phyloP scores from a whole-genome alignment of 2,329 filamentous ascomycete genomes.

The Beauveria rudraprayagi region DNA sequence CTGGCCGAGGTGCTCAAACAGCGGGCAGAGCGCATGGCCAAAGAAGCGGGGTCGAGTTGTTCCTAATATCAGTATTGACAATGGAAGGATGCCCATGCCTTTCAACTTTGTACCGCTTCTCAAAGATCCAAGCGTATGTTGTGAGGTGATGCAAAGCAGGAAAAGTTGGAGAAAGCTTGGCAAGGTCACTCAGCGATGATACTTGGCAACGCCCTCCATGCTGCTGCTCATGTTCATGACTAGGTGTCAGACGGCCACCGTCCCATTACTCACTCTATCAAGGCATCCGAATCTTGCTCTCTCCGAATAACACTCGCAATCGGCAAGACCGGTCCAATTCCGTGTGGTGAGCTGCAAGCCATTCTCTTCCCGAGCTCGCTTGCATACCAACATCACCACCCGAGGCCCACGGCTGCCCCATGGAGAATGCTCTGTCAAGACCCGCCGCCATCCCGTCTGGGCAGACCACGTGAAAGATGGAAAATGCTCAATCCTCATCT shows the following conservation, averaged over 20 bases:
- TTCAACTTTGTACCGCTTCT: too few relatives aligned
- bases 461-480: not conserved
- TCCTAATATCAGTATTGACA: too few relatives aligned
- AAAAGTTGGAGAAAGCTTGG: not conserved
- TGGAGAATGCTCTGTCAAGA: too few relatives aligned
- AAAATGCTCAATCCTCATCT: not conserved
- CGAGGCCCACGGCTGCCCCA: not conserved
- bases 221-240: not conserved
- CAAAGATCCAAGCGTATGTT: not conserved
- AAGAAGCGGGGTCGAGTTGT: not conserved
- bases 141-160: not conserved
- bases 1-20: not conserved
- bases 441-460: not conserved
- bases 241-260: not conserved
- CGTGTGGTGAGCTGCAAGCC: not conserved
- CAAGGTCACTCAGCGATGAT: not conserved
- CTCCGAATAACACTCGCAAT: too few relatives aligned
- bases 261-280: not conserved
- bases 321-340: not conserved
- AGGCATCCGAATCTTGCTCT: not conserved
- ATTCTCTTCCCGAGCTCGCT: not conserved
- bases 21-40: not conserved
- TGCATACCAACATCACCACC: not conserved
- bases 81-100: too few relatives aligned
- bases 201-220: not conserved